phyloP scores from a whole-genome alignment of 2,329 filamentous ascomycete genomes.

The Colletotrichum sp. region DNA sequence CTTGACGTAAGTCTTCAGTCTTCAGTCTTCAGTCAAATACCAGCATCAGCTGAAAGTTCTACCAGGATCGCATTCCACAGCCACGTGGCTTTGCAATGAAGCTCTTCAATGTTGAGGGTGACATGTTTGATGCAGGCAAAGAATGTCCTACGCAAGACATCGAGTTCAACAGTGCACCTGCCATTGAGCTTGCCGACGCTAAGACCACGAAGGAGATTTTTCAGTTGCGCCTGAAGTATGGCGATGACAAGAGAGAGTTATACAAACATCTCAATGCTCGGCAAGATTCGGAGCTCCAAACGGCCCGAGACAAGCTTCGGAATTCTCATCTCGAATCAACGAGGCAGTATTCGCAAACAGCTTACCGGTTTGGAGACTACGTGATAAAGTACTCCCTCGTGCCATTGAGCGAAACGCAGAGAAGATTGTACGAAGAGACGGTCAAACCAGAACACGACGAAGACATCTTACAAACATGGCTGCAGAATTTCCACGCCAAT shows the following conservation, averaged over 20 bases:
- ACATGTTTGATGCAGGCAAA: not conserved
- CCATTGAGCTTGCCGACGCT: not conserved
- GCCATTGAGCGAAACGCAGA: not conserved
- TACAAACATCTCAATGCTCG: not conserved
- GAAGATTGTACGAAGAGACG: not conserved
- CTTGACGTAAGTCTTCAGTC: not conserved
- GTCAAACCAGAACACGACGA: not conserved
- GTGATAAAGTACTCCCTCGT: not conserved
- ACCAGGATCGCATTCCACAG: not conserved
- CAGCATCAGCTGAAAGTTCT: not conserved
- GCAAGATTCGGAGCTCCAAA: constrained; percentile 31
- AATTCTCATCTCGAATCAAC: constrained; percentile 40
- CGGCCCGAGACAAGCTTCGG: constrained; percentile 39
- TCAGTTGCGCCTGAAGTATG: not conserved
- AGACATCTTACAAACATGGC: not conserved
- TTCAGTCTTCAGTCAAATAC: not conserved
- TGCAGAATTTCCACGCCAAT: not conserved
- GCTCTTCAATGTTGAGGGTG: not conserved
- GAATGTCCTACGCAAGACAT: not conserved
- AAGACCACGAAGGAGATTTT: not conserved
- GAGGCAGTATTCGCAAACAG: not conserved
- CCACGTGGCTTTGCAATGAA: not conserved
- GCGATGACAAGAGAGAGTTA: not conserved
- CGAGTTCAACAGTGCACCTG: not conserved
- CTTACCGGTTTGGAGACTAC: not conserved